Percentiles rank a stretch among this genome's conserved stretches.
Evolutionary conservation across 2,329 filamentous ascomycete species (phyloP).

Genomic region (Fusarium zealandicum): DNA sequence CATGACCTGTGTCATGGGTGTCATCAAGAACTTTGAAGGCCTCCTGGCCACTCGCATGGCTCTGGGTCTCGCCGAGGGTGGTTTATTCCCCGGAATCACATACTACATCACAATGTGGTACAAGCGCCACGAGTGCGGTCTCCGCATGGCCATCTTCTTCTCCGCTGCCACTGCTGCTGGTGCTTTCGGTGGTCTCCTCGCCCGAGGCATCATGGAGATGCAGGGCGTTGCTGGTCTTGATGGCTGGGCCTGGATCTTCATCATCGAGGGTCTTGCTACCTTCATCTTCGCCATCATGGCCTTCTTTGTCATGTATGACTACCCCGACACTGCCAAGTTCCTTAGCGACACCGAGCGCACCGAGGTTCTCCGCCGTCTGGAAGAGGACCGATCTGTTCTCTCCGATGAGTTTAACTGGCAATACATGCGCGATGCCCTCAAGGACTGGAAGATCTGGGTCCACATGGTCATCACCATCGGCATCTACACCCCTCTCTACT

Average conservation of each 20-base stretch:
- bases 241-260: conserved; percentile 85
- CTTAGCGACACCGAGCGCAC: conserved; percentile 53
- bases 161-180: conserved; percentile 65
- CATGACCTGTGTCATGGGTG: conserved; percentile 58
- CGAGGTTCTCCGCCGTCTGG: conserved; percentile 53
- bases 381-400: conserved; percentile 52
- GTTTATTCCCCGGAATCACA: conserved; percentile 68
- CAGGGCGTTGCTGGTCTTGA: conserved; percentile 55
- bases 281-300: conserved; percentile 54
- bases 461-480: conserved; percentile 70
- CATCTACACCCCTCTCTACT: conserved; percentile 52
- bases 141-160: conserved; percentile 68
- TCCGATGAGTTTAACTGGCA: conserved; percentile 66
- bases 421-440: conserved; percentile 62
- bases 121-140: conserved; percentile 64
- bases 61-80: conserved; percentile 61
- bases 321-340: conserved; percentile 60
- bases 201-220: conserved; percentile 67
- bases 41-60: conserved; percentile 58
- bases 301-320: conserved; percentile 65
- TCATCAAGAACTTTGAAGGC: conserved; percentile 57
- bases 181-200: conserved; percentile 68
- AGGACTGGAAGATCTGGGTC: conserved; percentile 63
- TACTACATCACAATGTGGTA: conserved; percentile 69
- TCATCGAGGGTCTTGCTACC: conserved; percentile 66